Evolutionary conservation across 2,329 filamentous ascomycete species (phyloP), one percentile per base, ranked within the genome.

Genomic region (Dothideomycetes sp.): DNA sequence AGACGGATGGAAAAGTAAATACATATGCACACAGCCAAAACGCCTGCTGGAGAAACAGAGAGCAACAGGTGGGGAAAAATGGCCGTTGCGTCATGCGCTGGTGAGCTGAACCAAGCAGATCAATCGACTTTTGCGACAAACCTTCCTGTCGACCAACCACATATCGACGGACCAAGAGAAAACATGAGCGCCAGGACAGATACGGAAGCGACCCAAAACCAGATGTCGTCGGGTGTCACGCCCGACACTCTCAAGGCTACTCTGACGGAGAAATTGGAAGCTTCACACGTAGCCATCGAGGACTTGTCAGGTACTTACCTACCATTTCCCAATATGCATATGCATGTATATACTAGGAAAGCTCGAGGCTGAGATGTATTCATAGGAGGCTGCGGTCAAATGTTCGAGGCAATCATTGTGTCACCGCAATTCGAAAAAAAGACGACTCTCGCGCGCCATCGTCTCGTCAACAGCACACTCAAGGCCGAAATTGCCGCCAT

Each of bases 401-500:
- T 80, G 53, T 83, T 75, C 62, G 74, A 80, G 51, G 79, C 78
- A 4, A 69, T 80, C 32, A 82, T 84, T 38, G 79, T 84, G 4
- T 70, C 67, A 23, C 61, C 65, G 16, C 60, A 67, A 32, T 71
- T 71, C 48, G 58, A 59, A 18, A 69, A 68, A 55, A 71, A 72
- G 69, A 75, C 58, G 51, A 84, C 84, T 38, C 76, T 95, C 44
- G 86, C 86, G 58, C 76, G 88, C 43, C 85, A 94, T 64, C 79
- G 88, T 30, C 72, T 93, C 47, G 87, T 94, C 52, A 94, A 95
- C 64, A 73, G 73, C 12, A 78, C 79, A 4, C 70, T 95, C 53
- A 89, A 87, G 67, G 75, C 80, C 33, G 87, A 95, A 65, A 94
- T 95, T 59, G 84, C 84, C 12, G 76, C 75, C 49, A 94, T 95